Evolutionary conservation across 768 basidiomycete species (phyloP).

Genomic region (Holtermannia corniformis): DNA sequence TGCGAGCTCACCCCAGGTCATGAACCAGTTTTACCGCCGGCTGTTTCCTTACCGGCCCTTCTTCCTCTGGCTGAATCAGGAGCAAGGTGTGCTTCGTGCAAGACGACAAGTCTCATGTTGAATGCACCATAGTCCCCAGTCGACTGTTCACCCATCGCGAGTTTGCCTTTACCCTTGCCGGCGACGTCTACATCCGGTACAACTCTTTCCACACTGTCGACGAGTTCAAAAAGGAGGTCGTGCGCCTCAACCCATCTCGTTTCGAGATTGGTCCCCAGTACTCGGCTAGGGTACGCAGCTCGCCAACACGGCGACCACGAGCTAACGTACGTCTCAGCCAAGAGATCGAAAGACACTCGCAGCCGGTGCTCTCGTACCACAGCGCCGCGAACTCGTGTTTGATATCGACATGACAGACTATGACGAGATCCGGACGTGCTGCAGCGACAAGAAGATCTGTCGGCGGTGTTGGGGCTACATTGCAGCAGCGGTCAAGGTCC

Average conservation of each 20-base stretch:
- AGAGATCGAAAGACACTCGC: conserved; percentile 76
- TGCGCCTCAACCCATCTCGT: conserved; percentile 73
- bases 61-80: conserved; percentile 91
- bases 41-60: conserved; percentile 92
- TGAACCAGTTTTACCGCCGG: conserved; percentile 73
- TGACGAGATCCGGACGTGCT: conserved; percentile 89
- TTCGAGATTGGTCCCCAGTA: conserved; percentile 98
- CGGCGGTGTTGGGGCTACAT: conserved; percentile 91
- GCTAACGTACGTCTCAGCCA: conserved; percentile 49
- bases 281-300: conserved; percentile 59
- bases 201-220: conserved; percentile 77
- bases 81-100: conserved; percentile 45
- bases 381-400: conserved; percentile 86
- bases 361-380: conserved; percentile 58
- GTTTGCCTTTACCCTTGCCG: conserved; percentile 84
- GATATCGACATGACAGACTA: conserved; percentile 99
- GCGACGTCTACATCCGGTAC: conserved; percentile 89
- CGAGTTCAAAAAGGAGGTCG: conserved; percentile 83
- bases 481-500: conserved; percentile 75
- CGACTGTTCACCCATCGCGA: conserved; percentile 86
- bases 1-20: conserved; percentile 52
- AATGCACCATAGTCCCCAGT: conserved; percentile 47
- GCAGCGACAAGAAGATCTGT: conserved; percentile 83
- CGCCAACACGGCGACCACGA: background rate
- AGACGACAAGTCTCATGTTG: background rate